These are phyloP conservation scores for Candida sakaeoensis DNA, from an alignment of 805 yeast species.

Conservation along the genomic window DNA sequence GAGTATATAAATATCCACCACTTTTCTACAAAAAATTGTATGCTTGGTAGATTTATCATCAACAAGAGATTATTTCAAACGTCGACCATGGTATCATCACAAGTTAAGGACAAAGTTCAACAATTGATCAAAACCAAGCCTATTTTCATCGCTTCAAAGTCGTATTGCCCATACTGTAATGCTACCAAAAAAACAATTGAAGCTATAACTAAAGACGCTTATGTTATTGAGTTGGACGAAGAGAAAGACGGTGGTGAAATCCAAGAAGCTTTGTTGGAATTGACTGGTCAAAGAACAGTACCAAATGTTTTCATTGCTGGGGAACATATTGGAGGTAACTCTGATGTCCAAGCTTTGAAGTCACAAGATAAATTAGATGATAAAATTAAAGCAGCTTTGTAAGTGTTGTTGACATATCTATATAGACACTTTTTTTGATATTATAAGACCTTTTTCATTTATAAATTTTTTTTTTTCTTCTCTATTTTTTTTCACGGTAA, in stretches of 20 bases:
- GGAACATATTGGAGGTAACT: slow-evolving; percentile 93
- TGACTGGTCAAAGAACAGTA: slow-evolving; percentile 90
- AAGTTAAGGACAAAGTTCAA: slow-evolving; percentile 55
- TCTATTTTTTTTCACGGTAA: slow-evolving; percentile 10
- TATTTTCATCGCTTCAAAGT: slow-evolving; percentile 69
- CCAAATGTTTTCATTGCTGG: slow-evolving; percentile 91
- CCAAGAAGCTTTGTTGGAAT: slow-evolving; percentile 70
- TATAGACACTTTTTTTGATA: too few species aligned
- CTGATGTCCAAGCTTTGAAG: slow-evolving; percentile 74
- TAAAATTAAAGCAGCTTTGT: slow-evolving; percentile 37
- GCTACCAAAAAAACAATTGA: slow-evolving; percentile 42
- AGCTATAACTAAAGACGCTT: slow-evolving; percentile 44
- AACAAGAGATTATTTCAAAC: slow-evolving; percentile 1
- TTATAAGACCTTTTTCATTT: too few species aligned
- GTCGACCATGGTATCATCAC: slow-evolving; percentile 53
- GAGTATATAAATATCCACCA: slow-evolving; percentile 6
- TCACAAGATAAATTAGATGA: slow-evolving; percentile 56
- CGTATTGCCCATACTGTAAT: slow-evolving; percentile 43
- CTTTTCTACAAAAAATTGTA: not conserved
- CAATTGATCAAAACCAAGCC: slow-evolving; percentile 59
- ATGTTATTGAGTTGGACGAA: slow-evolving; percentile 51
- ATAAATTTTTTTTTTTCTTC: slow-evolving; percentile 1
- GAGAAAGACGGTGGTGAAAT: slow-evolving; percentile 72
- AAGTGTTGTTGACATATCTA: slow-evolving; percentile 9
- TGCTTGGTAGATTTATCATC: slow-evolving; percentile 1